Evolutionary conservation across 306 rosid species (phyloP).

Genomic region (Trichosanthes truncata): DNA sequence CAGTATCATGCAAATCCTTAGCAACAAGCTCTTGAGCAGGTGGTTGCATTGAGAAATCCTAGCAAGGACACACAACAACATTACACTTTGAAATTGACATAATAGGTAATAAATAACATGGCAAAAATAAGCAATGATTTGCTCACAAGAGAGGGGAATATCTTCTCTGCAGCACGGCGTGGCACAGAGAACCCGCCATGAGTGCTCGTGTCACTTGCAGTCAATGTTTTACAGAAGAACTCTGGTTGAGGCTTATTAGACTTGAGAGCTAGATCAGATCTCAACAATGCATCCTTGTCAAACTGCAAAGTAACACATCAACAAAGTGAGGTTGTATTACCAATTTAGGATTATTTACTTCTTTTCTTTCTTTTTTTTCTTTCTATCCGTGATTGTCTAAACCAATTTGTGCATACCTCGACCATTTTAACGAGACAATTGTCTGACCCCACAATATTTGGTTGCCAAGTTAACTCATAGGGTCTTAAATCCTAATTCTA

Average conservation of each 20-base stretch:
- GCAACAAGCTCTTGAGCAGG: conserved; percentile 97
- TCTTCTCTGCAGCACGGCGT: conserved; percentile 97
- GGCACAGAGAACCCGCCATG: conserved; percentile 99
- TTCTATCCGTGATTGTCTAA: not conserved
- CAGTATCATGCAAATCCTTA: conserved; percentile 73
- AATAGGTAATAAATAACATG: not conserved
- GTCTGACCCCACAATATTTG: not conserved
- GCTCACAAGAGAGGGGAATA: conserved; percentile 83
- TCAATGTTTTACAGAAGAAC: conserved; percentile 86
- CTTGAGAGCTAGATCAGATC: conserved; percentile 88
- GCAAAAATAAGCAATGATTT: not conserved
- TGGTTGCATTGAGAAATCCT: conserved; percentile 88
- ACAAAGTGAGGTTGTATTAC: conserved; percentile 7
- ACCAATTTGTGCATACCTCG: not conserved
- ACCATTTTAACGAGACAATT: not conserved
- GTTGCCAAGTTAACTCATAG: not conserved
- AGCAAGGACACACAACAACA: conserved; percentile 9
- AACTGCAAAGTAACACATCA: conserved; percentile 27
- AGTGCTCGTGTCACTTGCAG: conserved; percentile 96
- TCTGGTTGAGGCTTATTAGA: conserved; percentile 72
- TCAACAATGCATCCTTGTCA: conserved; percentile 74
- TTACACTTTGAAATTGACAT: conserved; percentile 12
- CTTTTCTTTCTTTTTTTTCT: no score
- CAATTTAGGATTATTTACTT: not conserved
- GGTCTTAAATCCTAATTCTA: not conserved